phyloP scores from a whole-genome alignment of 208 protist genomes.

The Trypanosoma mega region DNA sequence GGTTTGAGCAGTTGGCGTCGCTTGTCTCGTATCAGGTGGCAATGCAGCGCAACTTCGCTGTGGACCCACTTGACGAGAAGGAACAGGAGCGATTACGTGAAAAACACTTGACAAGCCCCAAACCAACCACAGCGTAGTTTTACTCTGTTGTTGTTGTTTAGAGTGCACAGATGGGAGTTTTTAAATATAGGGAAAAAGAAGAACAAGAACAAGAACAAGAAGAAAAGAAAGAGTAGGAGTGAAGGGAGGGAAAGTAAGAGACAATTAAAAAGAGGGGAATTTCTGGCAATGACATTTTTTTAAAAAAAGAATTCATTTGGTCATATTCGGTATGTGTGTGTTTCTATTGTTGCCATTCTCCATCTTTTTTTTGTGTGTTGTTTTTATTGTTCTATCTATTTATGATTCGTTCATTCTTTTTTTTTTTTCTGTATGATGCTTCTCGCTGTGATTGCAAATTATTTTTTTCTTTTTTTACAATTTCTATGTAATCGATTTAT shows the following conservation, averaged over 20 bases:
- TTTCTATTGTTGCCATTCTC: background rate
- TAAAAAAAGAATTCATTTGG: too few relatives aligned
- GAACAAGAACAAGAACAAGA: background rate
- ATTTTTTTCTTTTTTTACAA: constrained; percentile 7
- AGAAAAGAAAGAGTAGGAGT: constrained; percentile 1
- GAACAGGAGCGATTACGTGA: constrained; percentile 40
- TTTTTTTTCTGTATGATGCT: constrained; percentile 7
- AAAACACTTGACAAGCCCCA: constrained; percentile 25
- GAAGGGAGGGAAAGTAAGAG: constrained; percentile 19
- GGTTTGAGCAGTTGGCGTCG: constrained; percentile 41
- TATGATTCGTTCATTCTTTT: too few relatives aligned
- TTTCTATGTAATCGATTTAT: too few relatives aligned
- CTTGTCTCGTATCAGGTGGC: constrained; percentile 42
- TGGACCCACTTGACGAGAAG: constrained; percentile 7
- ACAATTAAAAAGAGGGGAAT: constrained; percentile 9
- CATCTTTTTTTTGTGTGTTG: constrained; percentile 13
- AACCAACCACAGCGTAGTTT: too few relatives aligned
- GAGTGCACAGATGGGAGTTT: too few relatives aligned
- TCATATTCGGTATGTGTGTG: background rate
- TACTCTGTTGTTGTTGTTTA: too few relatives aligned
- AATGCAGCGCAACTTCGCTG: constrained; percentile 24
- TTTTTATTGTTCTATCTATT: background rate
- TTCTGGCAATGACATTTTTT: too few relatives aligned
- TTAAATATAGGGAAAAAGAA: background rate
- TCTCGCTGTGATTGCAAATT: background rate